phyloP scores from a whole-genome alignment of 441 rosid genomes.

The Arabidopsis hybrid region DNA sequence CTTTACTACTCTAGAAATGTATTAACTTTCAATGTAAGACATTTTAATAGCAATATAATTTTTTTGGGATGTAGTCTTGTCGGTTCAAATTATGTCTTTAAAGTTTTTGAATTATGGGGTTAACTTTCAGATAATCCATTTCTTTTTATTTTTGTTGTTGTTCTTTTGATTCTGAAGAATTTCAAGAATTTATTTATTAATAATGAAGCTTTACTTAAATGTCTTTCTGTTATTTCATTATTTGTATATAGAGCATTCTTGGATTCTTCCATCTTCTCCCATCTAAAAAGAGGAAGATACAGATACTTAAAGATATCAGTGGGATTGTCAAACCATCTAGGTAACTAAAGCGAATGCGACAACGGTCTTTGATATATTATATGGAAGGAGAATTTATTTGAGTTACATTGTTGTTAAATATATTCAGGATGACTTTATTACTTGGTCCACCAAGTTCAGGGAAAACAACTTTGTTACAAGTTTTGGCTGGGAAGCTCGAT shows the following conservation, averaged over 20 bases:
- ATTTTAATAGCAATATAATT: too few relatives aligned
- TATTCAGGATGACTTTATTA: constrained; percentile 80
- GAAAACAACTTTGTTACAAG: constrained; percentile 75
- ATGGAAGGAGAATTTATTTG: neutral
- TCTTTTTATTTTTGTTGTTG: too few relatives aligned
- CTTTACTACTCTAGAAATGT: too few relatives aligned
- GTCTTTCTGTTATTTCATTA: neutral
- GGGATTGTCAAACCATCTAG: constrained; percentile 84
- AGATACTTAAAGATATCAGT: constrained; percentile 68
- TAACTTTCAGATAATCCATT: too few relatives aligned
- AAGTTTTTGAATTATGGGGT: neutral
- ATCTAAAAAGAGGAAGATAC: constrained; percentile 64
- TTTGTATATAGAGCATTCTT: constrained; percentile 53
- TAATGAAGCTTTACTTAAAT: constrained; percentile 13
- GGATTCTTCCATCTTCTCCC: constrained; percentile 63
- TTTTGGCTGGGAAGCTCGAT: constrained; percentile 80
- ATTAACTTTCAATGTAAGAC: too few relatives aligned
- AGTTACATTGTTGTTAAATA: constrained; percentile 2
- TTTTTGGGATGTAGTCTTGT: neutral
- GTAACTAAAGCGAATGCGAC: constrained; percentile 42
- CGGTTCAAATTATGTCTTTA: neutral
- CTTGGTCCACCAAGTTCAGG: constrained; percentile 94
- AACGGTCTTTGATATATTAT: constrained; percentile 5
- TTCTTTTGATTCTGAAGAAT: too few relatives aligned
- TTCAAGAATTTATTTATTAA: neutral